Base-by-base conservation (phyloP, 2,329 filamentous ascomycete genomes). In the Sporothrix globosa region DNA sequence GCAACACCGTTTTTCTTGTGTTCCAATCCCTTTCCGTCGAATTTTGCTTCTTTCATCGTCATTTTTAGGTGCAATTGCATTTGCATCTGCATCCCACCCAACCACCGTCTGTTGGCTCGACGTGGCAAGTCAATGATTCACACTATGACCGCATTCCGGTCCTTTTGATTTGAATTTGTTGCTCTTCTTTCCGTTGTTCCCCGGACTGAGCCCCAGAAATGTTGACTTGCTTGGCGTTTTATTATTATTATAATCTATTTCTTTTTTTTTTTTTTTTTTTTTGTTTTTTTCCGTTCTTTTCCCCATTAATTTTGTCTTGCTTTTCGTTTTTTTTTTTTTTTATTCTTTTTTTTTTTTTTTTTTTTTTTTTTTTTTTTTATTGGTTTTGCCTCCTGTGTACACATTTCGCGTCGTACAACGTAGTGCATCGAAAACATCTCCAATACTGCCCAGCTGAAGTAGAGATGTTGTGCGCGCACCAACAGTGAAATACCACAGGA, bases 21-120 rank as follows among this genome's bases (percentile, higher is more conserved):
- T 58, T 34, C 34, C 30, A 5, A 5, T 19, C 27, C 5, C 27
- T 10, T 54, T 54, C 13, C 53, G 10, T 17, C 13, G 6, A 34
- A 6, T 34, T 54, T 21, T 58, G 17, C 17, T 10, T 58, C 19
- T 17, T n/a, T 3, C 34, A n/a, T 21, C 17, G 13, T 48, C 9
- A 19, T 50, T 50, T 21, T 21, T 50, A 10, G 17, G 19, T 50
- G 48, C 48, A 50, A n/a, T 19, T 50, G 19, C 48, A 50, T 50
- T 11, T 50, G 46, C 46, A 50, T 50, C 27, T 30, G 11, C 21
- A 21, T 60, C 34, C 14, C 56, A n/a, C 24, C 34, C 34, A 60
- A 10, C n/a, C 21, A 21, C 24, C 21, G 58, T 46, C 39, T 63
- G 58, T 63, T 63, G 58, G 58, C 13, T 44, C 39, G 58, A 63